Conservation (phyloP, 371 early-diverging fungal species). For the Chytridiales sp. region DNA sequence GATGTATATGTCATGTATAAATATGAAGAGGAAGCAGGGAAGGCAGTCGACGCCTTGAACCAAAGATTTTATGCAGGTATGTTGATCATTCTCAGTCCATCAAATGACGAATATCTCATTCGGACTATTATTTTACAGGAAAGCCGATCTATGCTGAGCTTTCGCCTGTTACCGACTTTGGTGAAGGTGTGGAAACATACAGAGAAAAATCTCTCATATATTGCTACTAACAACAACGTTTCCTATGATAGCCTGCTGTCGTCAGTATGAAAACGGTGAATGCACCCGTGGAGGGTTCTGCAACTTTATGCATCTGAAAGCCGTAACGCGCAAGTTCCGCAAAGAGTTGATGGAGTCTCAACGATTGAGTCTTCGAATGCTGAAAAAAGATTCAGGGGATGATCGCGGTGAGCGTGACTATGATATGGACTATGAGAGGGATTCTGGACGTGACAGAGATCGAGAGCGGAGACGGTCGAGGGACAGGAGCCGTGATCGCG, state of each 20-base stretch:
- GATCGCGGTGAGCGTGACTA: slow-evolving; percentile 2
- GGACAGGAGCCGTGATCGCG: slow-evolving; percentile 6
- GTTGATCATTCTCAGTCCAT: slow-evolving; percentile 5
- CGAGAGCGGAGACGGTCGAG: slow-evolving; percentile 17
- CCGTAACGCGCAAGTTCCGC: slow-evolving; percentile 70
- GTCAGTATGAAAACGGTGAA: slow-evolving; percentile 91
- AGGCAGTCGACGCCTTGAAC: slow-evolving; percentile 86
- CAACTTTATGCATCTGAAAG: slow-evolving; percentile 97
- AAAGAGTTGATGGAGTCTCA: slow-evolving; percentile 84
- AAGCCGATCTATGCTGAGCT: slow-evolving; percentile 93
- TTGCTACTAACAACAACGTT: neutral
- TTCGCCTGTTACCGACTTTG: slow-evolving; percentile 95
- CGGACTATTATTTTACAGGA: slow-evolving; percentile 42
- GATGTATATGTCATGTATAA: slow-evolving; percentile 93
- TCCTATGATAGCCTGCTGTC: slow-evolving; percentile 77
- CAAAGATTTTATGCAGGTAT: slow-evolving; percentile 91
- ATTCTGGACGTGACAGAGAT: slow-evolving; percentile 11
- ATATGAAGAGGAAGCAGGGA: slow-evolving; percentile 89
- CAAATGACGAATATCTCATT: neutral
- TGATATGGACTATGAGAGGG: slow-evolving; percentile 13
- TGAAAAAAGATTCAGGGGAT: slow-evolving; percentile 16
- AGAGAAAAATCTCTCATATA: neutral
- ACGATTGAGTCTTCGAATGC: slow-evolving; percentile 45
- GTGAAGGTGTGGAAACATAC: slow-evolving; percentile 65
- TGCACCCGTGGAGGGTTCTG: slow-evolving; percentile 97